These are phyloP conservation scores for Russula vinacea DNA, from an alignment of 768 basidiomycete genomes.

Conservation along the genomic window DNA sequence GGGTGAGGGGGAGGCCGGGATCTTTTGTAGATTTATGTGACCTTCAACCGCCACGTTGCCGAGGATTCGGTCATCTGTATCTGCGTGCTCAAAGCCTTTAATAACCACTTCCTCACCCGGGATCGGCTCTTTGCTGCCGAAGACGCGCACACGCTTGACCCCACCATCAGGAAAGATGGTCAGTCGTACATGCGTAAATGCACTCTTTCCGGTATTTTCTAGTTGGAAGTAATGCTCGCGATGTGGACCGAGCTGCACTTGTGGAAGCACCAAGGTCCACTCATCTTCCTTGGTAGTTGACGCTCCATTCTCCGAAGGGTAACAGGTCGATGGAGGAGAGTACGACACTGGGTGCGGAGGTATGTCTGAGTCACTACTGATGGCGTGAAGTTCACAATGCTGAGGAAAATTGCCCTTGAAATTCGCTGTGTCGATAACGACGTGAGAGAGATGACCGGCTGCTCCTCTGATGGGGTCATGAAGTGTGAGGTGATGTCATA, in stretches of 20 bases:
- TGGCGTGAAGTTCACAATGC: constrained; percentile 75
- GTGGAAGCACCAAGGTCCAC: constrained; percentile 75
- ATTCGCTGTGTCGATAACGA: constrained; percentile 90
- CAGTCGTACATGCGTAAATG: constrained; percentile 80
- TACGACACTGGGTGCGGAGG: constrained; percentile 29
- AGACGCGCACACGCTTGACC: constrained; percentile 86
- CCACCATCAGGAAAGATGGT: constrained; percentile 96
- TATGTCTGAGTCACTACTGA: constrained; percentile 39
- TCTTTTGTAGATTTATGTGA: constrained; percentile 20
- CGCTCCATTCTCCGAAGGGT: constrained; percentile 33
- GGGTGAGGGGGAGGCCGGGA: constrained; percentile 72
- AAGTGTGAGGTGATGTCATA: constrained; percentile 5
- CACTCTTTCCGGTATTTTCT: constrained; percentile 52
- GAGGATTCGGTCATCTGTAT: neutral
- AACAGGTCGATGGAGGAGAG: constrained; percentile 23
- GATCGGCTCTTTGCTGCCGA: constrained; percentile 51
- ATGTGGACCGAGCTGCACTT: constrained; percentile 83
- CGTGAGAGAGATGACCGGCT: constrained; percentile 66
- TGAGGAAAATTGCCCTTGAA: constrained; percentile 97
- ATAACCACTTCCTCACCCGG: constrained; percentile 4
- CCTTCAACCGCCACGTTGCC: neutral
- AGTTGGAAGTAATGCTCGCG: constrained; percentile 86
- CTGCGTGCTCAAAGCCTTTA: constrained; percentile 1
- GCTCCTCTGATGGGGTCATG: constrained; percentile 52
- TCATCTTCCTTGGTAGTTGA: constrained; percentile 39